Conservation (phyloP, 2,329 filamentous ascomycete species). For the Zymoseptoria passerinii region DNA sequence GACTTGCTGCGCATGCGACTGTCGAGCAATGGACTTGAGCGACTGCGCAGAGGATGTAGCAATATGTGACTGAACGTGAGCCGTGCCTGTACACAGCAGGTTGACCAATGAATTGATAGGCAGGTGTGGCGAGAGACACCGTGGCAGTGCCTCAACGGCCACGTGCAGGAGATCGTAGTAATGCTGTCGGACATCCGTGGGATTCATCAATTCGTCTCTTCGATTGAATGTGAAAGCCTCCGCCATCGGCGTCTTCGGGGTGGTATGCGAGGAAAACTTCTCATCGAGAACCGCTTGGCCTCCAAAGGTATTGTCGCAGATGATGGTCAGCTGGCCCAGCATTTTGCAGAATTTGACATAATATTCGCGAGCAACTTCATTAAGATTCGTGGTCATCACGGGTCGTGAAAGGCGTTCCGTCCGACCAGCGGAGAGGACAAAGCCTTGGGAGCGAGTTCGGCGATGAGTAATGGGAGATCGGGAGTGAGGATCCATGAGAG, state of each 20-base stretch:
- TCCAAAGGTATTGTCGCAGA: slow-evolving; percentile 95
- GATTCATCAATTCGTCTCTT: slow-evolving; percentile 66
- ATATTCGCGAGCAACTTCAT: slow-evolving; percentile 71
- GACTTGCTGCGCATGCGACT: slow-evolving; percentile 88
- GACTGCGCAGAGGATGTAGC: slow-evolving; percentile 87
- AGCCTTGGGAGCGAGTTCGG: slow-evolving; percentile 29
- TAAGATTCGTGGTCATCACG: slow-evolving; percentile 54
- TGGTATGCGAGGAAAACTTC: slow-evolving; percentile 70
- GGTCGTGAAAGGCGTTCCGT: slow-evolving; percentile 60
- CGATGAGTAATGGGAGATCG: slow-evolving; percentile 29
- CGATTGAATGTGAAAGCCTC: slow-evolving; percentile 88
- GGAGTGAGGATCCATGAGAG: slow-evolving; percentile 34
- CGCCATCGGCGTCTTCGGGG: slow-evolving; percentile 87
- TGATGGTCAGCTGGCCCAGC: slow-evolving; percentile 86
- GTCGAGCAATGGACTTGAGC: slow-evolving; percentile 86
- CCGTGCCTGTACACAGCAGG: slow-evolving; percentile 88
- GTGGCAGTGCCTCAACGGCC: slow-evolving; percentile 85
- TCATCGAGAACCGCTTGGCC: slow-evolving; percentile 92
- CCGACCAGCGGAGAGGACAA: slow-evolving; percentile 34
- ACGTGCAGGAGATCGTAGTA: slow-evolving; percentile 96
- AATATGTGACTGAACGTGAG: slow-evolving; percentile 87
- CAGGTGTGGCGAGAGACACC: slow-evolving; percentile 85
- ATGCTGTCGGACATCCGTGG: slow-evolving; percentile 76
- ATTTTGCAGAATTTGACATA: slow-evolving; percentile 92
- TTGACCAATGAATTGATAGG: slow-evolving; percentile 92